These are phyloP conservation scores for Fereydounia khargensis DNA, from an alignment of 1,284 basidiomycete species.

Conservation along the genomic window DNA sequence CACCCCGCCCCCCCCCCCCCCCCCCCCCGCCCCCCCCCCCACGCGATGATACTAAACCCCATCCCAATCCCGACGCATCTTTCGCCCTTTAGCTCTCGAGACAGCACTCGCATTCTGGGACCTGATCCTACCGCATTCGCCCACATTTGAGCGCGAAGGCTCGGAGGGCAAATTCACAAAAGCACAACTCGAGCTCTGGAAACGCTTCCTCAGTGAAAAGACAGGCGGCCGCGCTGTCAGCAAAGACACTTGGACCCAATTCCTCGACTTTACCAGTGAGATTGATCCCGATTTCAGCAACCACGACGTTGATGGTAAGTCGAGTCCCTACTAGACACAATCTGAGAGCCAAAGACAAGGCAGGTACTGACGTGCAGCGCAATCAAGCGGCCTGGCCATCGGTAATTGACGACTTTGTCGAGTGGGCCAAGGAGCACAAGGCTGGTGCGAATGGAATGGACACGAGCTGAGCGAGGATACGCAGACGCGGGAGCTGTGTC, in stretches of 20 bases:
- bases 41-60: neutral
- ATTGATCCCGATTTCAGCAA: slow-evolving; percentile 77
- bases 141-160: slow-evolving; percentile 62
- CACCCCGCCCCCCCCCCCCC: too few relatives aligned
- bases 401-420: slow-evolving; percentile 79
- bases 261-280: slow-evolving; percentile 75
- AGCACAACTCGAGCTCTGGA: slow-evolving; percentile 75
- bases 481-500: too few relatives aligned
- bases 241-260: slow-evolving; percentile 87
- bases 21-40: too few relatives aligned
- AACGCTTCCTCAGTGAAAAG: slow-evolving; percentile 72
- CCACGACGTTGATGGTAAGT: slow-evolving; percentile 79
- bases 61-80: slow-evolving; percentile 19
- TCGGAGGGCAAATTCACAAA: slow-evolving; percentile 66
- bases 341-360: too few relatives aligned
- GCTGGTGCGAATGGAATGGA: slow-evolving; percentile 34
- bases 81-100: slow-evolving; percentile 64
- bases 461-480: too few relatives aligned
- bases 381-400: slow-evolving; percentile 87
- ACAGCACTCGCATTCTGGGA: slow-evolving; percentile 80
- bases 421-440: slow-evolving; percentile 40
- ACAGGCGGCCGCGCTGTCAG: slow-evolving; percentile 75
- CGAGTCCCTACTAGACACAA: too few relatives aligned
- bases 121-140: slow-evolving; percentile 75
- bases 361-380: too few relatives aligned